phyloP scores from a whole-genome alignment of 768 basidiomycete species.

The Saitozyma podzolica region DNA sequence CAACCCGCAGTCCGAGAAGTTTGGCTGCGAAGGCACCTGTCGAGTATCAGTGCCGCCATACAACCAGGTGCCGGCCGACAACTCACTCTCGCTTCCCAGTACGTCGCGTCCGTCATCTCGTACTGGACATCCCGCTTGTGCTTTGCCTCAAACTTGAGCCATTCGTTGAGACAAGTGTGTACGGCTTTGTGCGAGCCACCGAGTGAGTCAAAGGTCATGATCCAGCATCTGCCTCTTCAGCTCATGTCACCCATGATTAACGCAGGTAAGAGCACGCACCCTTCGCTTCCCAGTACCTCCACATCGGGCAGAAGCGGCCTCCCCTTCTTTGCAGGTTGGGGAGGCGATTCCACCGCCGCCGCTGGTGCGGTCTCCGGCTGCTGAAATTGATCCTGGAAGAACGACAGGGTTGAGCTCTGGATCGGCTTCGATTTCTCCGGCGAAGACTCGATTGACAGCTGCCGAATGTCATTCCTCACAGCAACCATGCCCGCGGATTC shows the following conservation, averaged over 20 bases:
- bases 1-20: conserved; percentile 88
- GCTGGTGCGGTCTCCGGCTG: too few species aligned
- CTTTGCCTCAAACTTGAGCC: conserved; percentile 73
- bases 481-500: too few species aligned
- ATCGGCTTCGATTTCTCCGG: too few species aligned
- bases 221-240: conserved; percentile 52
- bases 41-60: background rate
- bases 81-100: conserved; percentile 62
- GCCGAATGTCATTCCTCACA: too few species aligned
- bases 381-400: too few species aligned
- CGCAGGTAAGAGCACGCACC: conserved; percentile 1
- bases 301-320: too few species aligned
- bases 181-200: conserved; percentile 70
- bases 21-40: conserved; percentile 84
- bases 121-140: conserved; percentile 62
- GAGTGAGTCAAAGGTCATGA: conserved; percentile 89
- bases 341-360: too few species aligned
- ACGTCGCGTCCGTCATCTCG: conserved; percentile 54
- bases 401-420: too few species aligned
- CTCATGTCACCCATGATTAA: conserved; percentile 10
- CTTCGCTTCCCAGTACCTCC: background rate
- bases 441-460: too few species aligned
- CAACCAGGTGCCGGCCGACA: background rate
- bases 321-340: too few species aligned
- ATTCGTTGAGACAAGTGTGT: conserved; percentile 62